Evolutionary conservation across 2,329 filamentous ascomycete genomes (phyloP), one percentile per base, ranked within the genome.

Genomic region (Fusarium cicatricum): DNA sequence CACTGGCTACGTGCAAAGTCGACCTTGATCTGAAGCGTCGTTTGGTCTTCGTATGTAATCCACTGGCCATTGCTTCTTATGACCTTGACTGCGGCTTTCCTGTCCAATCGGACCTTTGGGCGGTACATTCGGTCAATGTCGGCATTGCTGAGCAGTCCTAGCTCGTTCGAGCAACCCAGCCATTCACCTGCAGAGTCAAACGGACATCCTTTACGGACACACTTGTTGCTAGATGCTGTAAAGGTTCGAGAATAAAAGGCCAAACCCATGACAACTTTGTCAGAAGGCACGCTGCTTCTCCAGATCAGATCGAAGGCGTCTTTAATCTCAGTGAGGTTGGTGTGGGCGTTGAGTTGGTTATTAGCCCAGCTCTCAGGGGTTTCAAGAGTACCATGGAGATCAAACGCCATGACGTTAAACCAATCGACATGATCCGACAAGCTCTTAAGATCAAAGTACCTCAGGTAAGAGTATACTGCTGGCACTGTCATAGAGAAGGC

Each of bases 401-500:
- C 51, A 4, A 58, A 61, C 17, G 41, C 38, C 49, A 42, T 36
- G n/a, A n/a, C n/a, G n/a, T n/a, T n/a, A n/a, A n/a, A n/a, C n/a
- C n/a, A n/a, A n/a, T n/a, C n/a, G n/a, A n/a, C n/a, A n/a, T n/a
- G n/a, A n/a, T n/a, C n/a, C n/a, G n/a, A n/a, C n/a, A n/a, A n/a
- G n/a, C n/a, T 45, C 4, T 46, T 44, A 9, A 73, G 50, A 38
- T 72, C 67, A 33, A 73, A 74, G 34, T 63, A 44, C 14, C 58
- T 38, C 4, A 74, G 45, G 37, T 74, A 74, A 69, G 67, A 73
- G 48, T 67, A 72, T 1, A 42, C 59, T 0, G 62, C 38, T 0
- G 71, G 70, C 1, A 57, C 9, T 5, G 60, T 57, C 17, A 60
- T 49, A 19, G 21, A 54, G n/a, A n/a, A n/a, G n/a, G n/a, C n/a